These are phyloP conservation scores for Schrenkiella parvula DNA, from an alignment of 345 rosid genomes.

Conservation along the genomic window DNA sequence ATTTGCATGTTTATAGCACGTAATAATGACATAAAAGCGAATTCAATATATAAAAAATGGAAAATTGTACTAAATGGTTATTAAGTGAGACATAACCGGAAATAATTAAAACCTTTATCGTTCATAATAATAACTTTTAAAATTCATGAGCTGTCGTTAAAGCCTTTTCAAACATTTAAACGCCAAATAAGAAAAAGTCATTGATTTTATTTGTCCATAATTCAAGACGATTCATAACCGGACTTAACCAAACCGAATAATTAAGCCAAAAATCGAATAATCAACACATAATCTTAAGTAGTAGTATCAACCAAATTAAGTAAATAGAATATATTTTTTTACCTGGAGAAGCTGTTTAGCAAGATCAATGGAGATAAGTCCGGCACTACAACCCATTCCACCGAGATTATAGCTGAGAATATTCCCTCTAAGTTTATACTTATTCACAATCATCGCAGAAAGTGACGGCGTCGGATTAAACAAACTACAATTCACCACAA, in stretches of 20 bases:
- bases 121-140: not conserved
- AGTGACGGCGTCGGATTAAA: slow-evolving; percentile 52
- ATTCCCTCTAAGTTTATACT: slow-evolving; percentile 47
- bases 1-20: not conserved
- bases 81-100: not conserved
- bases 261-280: not conserved
- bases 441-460: slow-evolving; percentile 43
- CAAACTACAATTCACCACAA: slow-evolving; percentile 49
- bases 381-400: slow-evolving; percentile 64
- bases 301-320: not conserved
- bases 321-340: not conserved
- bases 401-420: slow-evolving; percentile 50
- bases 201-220: not conserved
- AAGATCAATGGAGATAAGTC: slow-evolving; percentile 52
- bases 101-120: not conserved
- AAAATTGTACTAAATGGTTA: slow-evolving; percentile 7
- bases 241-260: not conserved
- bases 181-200: not conserved
- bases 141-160: slow-evolving; percentile 21
- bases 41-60: not conserved
- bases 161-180: not conserved
- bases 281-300: not conserved
- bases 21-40: slow-evolving; percentile 12
- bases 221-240: slow-evolving; percentile 7
- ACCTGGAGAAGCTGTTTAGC: slow-evolving; percentile 62